Evolutionary conservation across 2,329 filamentous ascomycete genomes (phyloP).

Genomic region (Fusarium illudens): DNA sequence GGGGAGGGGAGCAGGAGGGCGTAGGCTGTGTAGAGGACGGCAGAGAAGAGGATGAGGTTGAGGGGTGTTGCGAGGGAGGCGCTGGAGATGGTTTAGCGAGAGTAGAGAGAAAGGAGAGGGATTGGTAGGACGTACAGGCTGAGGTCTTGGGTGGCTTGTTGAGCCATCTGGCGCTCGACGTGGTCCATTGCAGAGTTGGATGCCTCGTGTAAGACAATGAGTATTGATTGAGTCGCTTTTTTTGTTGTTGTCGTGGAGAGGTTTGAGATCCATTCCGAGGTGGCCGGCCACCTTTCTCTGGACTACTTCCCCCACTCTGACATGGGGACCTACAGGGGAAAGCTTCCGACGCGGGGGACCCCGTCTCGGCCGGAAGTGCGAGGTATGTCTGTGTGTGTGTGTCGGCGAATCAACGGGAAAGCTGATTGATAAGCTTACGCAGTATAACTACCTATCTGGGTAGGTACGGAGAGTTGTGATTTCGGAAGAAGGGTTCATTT

Average conservation of each 20-base stretch:
- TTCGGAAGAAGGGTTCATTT: not conserved
- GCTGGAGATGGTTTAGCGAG: conserved; percentile 37
- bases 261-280: conserved; percentile 12
- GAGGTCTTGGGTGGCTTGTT: conserved; percentile 59
- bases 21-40: conserved; percentile 68
- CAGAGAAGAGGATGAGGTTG: conserved; percentile 66
- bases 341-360: conserved; percentile 11
- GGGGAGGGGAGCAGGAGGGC: conserved; percentile 59
- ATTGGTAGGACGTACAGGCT: conserved; percentile 45
- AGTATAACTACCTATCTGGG: too few relatives aligned
- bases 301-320: conserved; percentile 27
- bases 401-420: not conserved
- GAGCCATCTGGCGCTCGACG: conserved; percentile 63
- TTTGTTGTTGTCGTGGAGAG: not conserved
- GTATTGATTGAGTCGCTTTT: not conserved
- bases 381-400: not conserved
- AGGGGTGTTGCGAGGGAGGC: conserved; percentile 65
- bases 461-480: too few relatives aligned
- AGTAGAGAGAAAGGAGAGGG: not conserved
- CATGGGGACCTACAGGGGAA: not conserved
- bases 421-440: not conserved
- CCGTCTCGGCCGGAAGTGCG: conserved; percentile 27
- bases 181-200: conserved; percentile 61
- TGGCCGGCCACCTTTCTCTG: conserved; percentile 24
- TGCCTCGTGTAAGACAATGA: not conserved